A percentile compares a stretch with the other conserved stretches of the same genome.
Conservation (phyloP, 805 yeast genomes). For the Kockiozyma suomiensis region DNA sequence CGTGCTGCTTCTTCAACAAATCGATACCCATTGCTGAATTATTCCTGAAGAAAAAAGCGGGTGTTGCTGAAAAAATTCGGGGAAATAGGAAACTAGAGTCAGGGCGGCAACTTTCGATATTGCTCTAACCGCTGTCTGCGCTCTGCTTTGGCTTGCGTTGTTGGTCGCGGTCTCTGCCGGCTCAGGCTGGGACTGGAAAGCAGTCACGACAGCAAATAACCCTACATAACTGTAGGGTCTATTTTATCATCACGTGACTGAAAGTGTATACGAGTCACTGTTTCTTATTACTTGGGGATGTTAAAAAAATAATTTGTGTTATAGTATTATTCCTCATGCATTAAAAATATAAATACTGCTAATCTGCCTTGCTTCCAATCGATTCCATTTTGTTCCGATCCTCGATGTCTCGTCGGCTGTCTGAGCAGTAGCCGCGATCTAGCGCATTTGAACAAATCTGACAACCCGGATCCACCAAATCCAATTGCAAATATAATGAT, state of each 20-base stretch:
- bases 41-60: background rate
- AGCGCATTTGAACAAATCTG: no score
- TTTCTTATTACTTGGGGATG: no score
- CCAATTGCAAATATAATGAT: background rate
- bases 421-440: no score
- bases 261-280: no score
- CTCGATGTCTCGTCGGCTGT: no score
- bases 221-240: slow-evolving; percentile 1
- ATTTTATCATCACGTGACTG: background rate
- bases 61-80: slow-evolving; percentile 1
- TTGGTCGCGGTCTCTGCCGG: slow-evolving; percentile 5
- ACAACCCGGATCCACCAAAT: background rate
- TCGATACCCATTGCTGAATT: slow-evolving; percentile 49
- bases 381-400: no score
- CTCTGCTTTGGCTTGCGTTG: background rate
- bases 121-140: background rate
- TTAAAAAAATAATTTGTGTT: no score
- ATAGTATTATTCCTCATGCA: no score
- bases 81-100: background rate
- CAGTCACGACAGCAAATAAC: slow-evolving; percentile 9
- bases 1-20: slow-evolving; percentile 95
- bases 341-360: no score
- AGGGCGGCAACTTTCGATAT: slow-evolving; percentile 1
- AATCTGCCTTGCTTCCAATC: no score
- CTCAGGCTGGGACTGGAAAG: background rate